Percentiles rank a stretch among this genome's conserved stretches.
phyloP scores from a whole-genome alignment of 2,329 filamentous ascomycete genomes.

The Stagonosporopsis chrysanthemi region DNA sequence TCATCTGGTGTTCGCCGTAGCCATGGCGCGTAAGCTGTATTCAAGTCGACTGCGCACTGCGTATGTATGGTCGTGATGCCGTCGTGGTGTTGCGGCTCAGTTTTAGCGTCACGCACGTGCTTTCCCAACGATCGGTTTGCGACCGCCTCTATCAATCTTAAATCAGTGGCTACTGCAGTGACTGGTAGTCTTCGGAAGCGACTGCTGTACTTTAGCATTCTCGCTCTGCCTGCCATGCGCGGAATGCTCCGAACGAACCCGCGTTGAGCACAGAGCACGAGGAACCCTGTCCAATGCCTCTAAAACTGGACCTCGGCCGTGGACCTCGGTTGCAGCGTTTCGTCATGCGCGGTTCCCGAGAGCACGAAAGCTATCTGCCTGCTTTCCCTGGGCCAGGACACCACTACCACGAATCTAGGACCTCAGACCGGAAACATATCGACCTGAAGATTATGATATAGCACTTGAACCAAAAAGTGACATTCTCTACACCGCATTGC shows the following conservation, averaged over 20 bases:
- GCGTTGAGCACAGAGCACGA: constrained; percentile 9
- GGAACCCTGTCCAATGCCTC: background rate
- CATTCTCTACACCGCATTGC: constrained; percentile 2
- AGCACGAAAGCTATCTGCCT: constrained; percentile 28
- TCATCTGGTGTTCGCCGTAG: constrained; percentile 16
- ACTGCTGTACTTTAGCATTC: background rate
- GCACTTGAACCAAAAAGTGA: background rate
- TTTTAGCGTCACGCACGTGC: constrained; percentile 31
- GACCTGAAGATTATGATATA: constrained; percentile 7
- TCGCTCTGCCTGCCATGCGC: background rate
- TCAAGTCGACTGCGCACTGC: constrained; percentile 7
- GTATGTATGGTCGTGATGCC: constrained; percentile 20
- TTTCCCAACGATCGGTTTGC: constrained; percentile 6
- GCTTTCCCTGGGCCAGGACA: constrained; percentile 11
- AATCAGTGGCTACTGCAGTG: background rate
- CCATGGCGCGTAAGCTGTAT: constrained; percentile 8
- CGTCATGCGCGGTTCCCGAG: constrained; percentile 31
- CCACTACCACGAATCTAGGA: constrained; percentile 7
- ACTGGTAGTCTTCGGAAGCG: background rate
- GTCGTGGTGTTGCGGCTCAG: constrained; percentile 32
- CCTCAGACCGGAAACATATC: background rate
- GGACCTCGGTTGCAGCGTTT: constrained; percentile 47
- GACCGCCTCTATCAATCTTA: background rate
- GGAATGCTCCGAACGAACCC: background rate
- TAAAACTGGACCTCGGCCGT: constrained; percentile 41